Evolutionary conservation across 1,139 yeast species (phyloP), one percentile per base, ranked within the genome.

Genomic region (Suhomyces choctaworum): DNA sequence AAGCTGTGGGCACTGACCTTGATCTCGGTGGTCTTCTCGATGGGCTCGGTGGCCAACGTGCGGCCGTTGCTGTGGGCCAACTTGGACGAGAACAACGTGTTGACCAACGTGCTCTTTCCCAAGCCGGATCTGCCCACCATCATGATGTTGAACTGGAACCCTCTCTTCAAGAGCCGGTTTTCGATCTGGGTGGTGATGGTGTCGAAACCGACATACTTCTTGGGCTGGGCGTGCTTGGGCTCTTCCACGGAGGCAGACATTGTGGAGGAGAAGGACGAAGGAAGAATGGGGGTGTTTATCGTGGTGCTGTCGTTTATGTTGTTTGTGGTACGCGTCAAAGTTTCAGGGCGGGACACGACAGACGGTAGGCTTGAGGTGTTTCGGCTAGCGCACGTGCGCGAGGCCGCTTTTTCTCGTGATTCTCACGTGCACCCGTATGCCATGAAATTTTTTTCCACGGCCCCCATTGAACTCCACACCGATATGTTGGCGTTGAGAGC

Each of bases 171-270:
- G 51, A 92, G 72, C 49, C 97, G 80, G 61, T 85, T 88, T 63
- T 92, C 97, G 56, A 92, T 92, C 66, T 92, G 98, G 27, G 86
- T 78, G 37, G 98, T 92, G 64, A 92, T 90, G 48, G 97, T 84
- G 64, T 92, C 97, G 59, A 92, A 92, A 33, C 98, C 98, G 46
- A 90, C 97, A 59, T 88, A 88, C 48, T 68, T 69, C 39, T 54
- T 58, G 4, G 76, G 76, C 37, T 66, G 71, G 21, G 46, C 36
- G 31, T 35, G 35, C 27, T 41, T 46, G 7, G 39, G 34, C 28
- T 48, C 52, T 35, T 44, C 48, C 27, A 39, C 39, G 19, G 45
- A 34, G 15, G 37, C 37, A n/a, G 50, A 46, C 50, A 46, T 46
- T 20, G 27, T 16, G 30, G 13, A 12, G 16, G 21, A 5, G 22